A percentile compares a stretch with the other conserved stretches of the same genome.
phyloP scores from a whole-genome alignment of 805 yeast genomes.

The Clavispora phyllophila region DNA sequence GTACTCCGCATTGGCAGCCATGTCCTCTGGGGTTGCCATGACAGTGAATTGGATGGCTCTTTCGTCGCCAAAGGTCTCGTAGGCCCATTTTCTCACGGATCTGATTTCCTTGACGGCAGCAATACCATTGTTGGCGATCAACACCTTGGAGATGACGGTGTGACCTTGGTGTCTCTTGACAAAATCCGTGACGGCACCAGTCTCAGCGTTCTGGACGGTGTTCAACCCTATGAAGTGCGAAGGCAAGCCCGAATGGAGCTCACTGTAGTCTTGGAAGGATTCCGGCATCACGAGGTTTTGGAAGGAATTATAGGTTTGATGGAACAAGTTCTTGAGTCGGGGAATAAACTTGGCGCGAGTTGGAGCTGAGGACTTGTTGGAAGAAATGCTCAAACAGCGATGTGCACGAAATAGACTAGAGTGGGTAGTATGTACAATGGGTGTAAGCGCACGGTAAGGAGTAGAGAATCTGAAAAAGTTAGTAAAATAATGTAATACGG shows the following conservation, averaged over 20 bases:
- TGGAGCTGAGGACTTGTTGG: background rate
- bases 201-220: conserved; percentile 70
- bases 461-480: background rate
- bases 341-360: background rate
- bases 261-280: conserved; percentile 6
- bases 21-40: conserved; percentile 99
- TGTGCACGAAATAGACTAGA: background rate
- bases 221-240: conserved; percentile 78
- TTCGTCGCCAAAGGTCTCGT: conserved; percentile 97
- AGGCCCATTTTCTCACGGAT: conserved; percentile 97
- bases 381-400: background rate
- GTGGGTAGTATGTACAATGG: conserved; percentile 1
- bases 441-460: background rate
- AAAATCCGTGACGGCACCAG: conserved; percentile 75
- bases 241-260: conserved; percentile 42
- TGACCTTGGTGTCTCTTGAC: conserved; percentile 88
- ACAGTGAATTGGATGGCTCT: conserved; percentile 90
- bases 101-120: conserved; percentile 99
- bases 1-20: conserved; percentile 94
- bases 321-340: background rate
- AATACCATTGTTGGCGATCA: conserved; percentile 98
- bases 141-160: conserved; percentile 81
- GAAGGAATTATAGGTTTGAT: background rate
- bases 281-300: conserved; percentile 12
- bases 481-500: background rate